A percentile compares a stretch with the other conserved stretches of the same genome.
phyloP scores from a whole-genome alignment of 257 asterid genomes.

The Fraxinus cuspidata region DNA sequence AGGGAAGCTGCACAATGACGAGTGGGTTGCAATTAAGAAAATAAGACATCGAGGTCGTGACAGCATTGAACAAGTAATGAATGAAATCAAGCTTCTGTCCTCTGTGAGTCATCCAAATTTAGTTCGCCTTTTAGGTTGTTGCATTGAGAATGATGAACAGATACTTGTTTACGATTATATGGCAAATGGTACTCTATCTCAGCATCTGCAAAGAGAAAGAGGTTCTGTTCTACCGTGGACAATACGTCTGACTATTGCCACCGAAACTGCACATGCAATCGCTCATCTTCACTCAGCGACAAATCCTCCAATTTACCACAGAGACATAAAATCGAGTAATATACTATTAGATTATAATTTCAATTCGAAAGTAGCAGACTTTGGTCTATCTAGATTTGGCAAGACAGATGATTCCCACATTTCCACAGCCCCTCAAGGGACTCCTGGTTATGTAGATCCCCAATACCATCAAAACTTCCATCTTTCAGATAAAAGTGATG shows the following conservation, averaged over 20 bases:
- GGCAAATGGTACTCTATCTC: conserved; percentile 72
- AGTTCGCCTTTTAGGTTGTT: conserved; percentile 69
- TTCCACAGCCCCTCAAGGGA: conserved; percentile 81
- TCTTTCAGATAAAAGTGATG: conserved; percentile 78
- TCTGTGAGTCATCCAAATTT: conserved; percentile 73
- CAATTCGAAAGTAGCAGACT: conserved; percentile 75
- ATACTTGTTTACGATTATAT: conserved; percentile 73
- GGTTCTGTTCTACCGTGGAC: conserved; percentile 69
- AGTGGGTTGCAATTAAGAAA: conserved; percentile 64
- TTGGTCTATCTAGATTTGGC: conserved; percentile 71
- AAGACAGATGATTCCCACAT: conserved; percentile 73
- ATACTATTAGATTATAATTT: conserved; percentile 61
- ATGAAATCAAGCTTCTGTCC: conserved; percentile 76
- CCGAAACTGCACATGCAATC: conserved; percentile 71
- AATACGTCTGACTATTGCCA: conserved; percentile 60
- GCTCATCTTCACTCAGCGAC: conserved; percentile 70
- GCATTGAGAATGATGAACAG: conserved; percentile 65
- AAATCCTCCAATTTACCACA: conserved; percentile 70
- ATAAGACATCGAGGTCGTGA: conserved; percentile 54
- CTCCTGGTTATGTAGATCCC: conserved; percentile 79
- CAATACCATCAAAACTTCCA: conserved; percentile 79
- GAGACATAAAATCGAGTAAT: conserved; percentile 72
- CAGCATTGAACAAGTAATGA: conserved; percentile 62
- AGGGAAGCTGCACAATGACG: conserved; percentile 58
- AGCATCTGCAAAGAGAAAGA: conserved; percentile 66